Conservation (phyloP, 345 rosid genomes). For the Populus davidiana region DNA sequence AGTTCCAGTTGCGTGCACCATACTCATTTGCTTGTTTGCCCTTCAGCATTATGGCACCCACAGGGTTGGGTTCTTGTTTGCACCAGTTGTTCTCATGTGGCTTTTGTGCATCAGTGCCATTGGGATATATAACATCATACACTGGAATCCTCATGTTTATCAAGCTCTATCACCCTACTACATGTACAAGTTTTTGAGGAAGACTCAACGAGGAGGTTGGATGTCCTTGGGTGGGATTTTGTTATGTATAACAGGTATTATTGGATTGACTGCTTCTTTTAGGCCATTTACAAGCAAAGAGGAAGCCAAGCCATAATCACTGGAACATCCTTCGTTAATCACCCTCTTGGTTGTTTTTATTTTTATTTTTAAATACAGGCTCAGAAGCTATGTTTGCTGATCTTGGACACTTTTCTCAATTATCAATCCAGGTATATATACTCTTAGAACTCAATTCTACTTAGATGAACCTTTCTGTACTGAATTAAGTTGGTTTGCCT, state of each 20-base stretch:
- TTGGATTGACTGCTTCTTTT: neutral
- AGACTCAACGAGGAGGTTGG: constrained; percentile 79
- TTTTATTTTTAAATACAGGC: constrained; percentile 38
- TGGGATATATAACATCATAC: constrained; percentile 66
- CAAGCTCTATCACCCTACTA: constrained; percentile 78
- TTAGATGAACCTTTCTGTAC: neutral
- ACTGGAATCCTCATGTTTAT: constrained; percentile 88
- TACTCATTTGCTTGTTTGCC: constrained; percentile 76
- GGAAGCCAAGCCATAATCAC: neutral
- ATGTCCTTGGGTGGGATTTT: constrained; percentile 88
- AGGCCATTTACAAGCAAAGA: constrained; percentile 2
- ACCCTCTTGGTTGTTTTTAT: neutral
- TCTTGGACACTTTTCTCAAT: constrained; percentile 89
- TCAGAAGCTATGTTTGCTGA: constrained; percentile 98
- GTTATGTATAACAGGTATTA: constrained; percentile 73
- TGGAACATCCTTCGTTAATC: neutral
- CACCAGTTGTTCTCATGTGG: constrained; percentile 77
- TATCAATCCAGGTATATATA: constrained; percentile 71
- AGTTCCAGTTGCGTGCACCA: constrained; percentile 71
- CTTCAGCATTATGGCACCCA: constrained; percentile 94
- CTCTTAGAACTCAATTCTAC: neutral
- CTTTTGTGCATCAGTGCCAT: constrained; percentile 73
- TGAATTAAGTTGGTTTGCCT: neutral
- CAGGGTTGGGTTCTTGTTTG: constrained; percentile 81
- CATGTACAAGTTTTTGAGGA: constrained; percentile 72